Evolutionary conservation across 2,329 filamentous ascomycete species (phyloP).

Genomic region (Penicillium sp.): DNA sequence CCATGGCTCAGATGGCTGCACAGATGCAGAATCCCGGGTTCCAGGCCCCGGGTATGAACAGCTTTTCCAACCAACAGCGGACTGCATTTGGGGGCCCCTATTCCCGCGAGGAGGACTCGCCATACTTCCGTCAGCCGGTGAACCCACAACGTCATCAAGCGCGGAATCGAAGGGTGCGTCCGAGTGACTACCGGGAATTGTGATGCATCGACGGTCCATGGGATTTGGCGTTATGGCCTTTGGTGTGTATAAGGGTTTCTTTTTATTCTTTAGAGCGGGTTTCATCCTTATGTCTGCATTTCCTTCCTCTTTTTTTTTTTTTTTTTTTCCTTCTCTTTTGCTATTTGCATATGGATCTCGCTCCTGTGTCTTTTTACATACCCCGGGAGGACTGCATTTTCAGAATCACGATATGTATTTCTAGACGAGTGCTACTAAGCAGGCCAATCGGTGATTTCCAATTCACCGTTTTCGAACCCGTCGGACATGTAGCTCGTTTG

Average conservation of each 20-base stretch:
- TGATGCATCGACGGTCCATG: constrained; percentile 33
- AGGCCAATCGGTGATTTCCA: not conserved
- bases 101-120: constrained; percentile 71
- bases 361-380: constrained; percentile 1
- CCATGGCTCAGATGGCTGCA: constrained; percentile 30
- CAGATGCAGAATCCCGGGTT: constrained; percentile 31
- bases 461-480: not conserved
- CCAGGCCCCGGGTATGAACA: constrained; percentile 33
- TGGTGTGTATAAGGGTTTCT: constrained; percentile 6
- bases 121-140: constrained; percentile 92
- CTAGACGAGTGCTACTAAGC: constrained; percentile 2
- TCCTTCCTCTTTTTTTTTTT: not conserved
- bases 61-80: constrained; percentile 57
- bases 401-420: constrained; percentile 9
- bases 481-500: not conserved
- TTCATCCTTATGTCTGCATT: not conserved
- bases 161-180: constrained; percentile 70
- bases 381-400: constrained; percentile 4
- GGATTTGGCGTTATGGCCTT: not conserved
- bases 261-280: not conserved
- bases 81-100: constrained; percentile 51
- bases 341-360: constrained; percentile 2
- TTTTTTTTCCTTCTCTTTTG: not conserved
- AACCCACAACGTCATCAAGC: constrained; percentile 90
- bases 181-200: constrained; percentile 86